Conservation (phyloP, 2,329 filamentous ascomycete species). For the Clathrospora elynae region DNA sequence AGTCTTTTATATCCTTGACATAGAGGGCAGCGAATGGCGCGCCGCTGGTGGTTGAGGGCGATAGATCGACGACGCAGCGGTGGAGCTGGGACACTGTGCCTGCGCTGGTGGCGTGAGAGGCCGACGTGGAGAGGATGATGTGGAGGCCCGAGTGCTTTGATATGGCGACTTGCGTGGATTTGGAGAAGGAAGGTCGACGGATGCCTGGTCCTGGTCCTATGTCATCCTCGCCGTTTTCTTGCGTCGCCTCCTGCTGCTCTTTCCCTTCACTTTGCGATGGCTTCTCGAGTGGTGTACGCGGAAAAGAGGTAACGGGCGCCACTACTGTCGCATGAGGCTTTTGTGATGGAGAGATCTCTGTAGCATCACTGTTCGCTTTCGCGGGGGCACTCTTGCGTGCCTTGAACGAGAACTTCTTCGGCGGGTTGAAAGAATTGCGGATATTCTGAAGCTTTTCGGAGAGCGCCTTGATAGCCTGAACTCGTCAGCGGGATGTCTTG, state of each 20-base stretch:
- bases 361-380: conserved; percentile 62
- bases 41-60: conserved; percentile 58
- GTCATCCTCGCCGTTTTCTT: conserved; percentile 5
- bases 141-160: conserved; percentile 70
- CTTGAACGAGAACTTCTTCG: conserved; percentile 84
- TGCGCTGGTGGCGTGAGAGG: conserved; percentile 72
- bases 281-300: conserved; percentile 48
- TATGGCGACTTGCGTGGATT: conserved; percentile 65
- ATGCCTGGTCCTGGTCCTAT: conserved; percentile 21
- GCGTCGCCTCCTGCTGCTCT: conserved; percentile 24
- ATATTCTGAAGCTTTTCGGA: conserved; percentile 77
- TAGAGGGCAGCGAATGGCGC: conserved; percentile 70
- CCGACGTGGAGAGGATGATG: conserved; percentile 75
- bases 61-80: conserved; percentile 80
- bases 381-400: conserved; percentile 58
- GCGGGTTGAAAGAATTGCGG: conserved; percentile 68
- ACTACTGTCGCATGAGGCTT: not conserved
- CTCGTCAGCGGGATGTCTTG: conserved; percentile 65
- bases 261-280: conserved; percentile 43
- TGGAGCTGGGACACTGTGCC: conserved; percentile 73
- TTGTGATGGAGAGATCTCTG: conserved; percentile 57
- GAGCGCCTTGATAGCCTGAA: conserved; percentile 76
- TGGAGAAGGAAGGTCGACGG: conserved; percentile 62
- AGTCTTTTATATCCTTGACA: conserved; percentile 71
- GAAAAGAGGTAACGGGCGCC: conserved; percentile 45